phyloP scores from a whole-genome alignment of 2,329 filamentous ascomycete species.

The Penicillium sclerotiorum region DNA sequence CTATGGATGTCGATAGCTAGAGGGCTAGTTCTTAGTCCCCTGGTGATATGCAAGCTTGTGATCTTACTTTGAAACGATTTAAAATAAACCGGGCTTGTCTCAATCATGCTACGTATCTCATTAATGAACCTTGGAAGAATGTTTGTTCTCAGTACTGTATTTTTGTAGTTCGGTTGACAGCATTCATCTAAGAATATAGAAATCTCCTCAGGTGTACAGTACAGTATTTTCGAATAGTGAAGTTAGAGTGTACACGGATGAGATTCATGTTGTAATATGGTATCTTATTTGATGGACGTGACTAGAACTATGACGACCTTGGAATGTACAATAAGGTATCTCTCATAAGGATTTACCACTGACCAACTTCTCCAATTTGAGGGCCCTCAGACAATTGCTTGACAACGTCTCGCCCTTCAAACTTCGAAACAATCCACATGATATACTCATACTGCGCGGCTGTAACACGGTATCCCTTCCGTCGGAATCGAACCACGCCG shows the following conservation, averaged over 20 bases:
- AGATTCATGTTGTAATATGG: too few species aligned
- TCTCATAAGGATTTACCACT: too few species aligned
- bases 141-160: neutral
- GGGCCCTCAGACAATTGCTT: constrained; percentile 26
- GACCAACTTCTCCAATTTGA: constrained; percentile 20
- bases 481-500: constrained; percentile 49
- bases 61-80: constrained; percentile 15
- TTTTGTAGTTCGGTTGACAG: too few species aligned
- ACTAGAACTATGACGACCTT: too few species aligned
- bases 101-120: constrained; percentile 2
- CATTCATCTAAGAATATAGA: neutral
- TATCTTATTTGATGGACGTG: too few species aligned
- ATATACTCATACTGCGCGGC: constrained; percentile 46
- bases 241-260: too few species aligned
- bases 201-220: neutral
- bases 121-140: neutral
- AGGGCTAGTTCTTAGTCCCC: constrained; percentile 3
- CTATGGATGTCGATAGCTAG: constrained; percentile 65
- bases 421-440: constrained; percentile 42
- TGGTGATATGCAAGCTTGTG: constrained; percentile 12
- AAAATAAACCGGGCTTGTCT: constrained; percentile 20
- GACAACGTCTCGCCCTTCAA: constrained; percentile 49
- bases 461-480: constrained; percentile 38
- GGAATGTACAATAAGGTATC: too few species aligned
- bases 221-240: too few species aligned